phyloP scores from a whole-genome alignment of 805 yeast species.

The Jamesozyma jinghongensis region DNA sequence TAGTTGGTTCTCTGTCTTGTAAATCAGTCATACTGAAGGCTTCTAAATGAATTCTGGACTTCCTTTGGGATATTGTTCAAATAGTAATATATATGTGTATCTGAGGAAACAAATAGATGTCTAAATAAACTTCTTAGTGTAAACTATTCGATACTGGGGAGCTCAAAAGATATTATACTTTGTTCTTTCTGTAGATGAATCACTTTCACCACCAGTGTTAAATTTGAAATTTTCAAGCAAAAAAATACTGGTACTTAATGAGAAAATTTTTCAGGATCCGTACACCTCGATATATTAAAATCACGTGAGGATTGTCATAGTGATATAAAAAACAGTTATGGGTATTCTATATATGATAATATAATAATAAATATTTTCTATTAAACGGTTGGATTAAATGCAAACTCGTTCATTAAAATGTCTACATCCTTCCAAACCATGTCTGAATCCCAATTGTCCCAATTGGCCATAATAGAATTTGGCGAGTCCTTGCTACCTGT shows the following conservation, averaged over 20 bases:
- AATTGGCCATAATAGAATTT: slow-evolving; percentile 26
- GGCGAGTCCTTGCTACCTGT: slow-evolving; percentile 22
- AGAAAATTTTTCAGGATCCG: slow-evolving; percentile 5
- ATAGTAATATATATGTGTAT: background rate
- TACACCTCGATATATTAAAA: background rate
- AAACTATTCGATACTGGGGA: too few species aligned
- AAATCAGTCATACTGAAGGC: slow-evolving; percentile 62
- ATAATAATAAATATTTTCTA: background rate
- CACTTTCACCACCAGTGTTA: too few species aligned
- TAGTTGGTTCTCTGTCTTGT: slow-evolving; percentile 78
- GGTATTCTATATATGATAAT: background rate
- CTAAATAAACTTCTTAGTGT: too few species aligned
- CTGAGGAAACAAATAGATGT: too few species aligned
- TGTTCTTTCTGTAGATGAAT: too few species aligned
- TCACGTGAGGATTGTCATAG: background rate
- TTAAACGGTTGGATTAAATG: slow-evolving; percentile 55
- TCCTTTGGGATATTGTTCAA: slow-evolving; percentile 4
- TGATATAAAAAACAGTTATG: background rate
- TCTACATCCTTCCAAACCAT: slow-evolving; percentile 69
- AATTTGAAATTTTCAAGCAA: too few species aligned
- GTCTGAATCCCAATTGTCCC: slow-evolving; percentile 38
- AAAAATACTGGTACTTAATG: too few species aligned
- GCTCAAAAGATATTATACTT: too few species aligned
- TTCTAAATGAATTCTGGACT: background rate
- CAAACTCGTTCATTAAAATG: slow-evolving; percentile 84